phyloP scores from a whole-genome alignment of 2,329 filamentous ascomycete genomes.

The Aspergillus candidus region DNA sequence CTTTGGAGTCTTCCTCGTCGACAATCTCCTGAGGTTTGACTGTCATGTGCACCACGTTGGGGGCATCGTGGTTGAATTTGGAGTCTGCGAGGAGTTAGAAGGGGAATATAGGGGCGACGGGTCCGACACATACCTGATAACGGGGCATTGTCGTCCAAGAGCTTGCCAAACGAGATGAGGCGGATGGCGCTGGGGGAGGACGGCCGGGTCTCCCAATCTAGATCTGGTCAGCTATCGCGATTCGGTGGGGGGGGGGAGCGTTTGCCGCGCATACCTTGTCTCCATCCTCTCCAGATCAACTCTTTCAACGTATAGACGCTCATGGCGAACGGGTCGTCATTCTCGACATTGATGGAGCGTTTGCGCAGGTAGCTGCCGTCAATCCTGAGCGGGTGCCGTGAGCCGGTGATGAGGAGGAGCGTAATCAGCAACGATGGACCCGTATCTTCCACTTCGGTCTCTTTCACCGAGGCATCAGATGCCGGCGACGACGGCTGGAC shows the following conservation, averaged over 20 bases:
- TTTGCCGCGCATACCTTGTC: slow-evolving; percentile 51
- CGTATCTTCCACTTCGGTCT: slow-evolving; percentile 25
- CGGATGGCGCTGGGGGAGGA: slow-evolving; percentile 83
- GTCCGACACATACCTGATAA: slow-evolving; percentile 62
- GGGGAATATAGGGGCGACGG: background rate
- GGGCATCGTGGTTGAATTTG: slow-evolving; percentile 64
- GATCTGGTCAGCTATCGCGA: background rate
- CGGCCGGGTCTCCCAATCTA: slow-evolving; percentile 80
- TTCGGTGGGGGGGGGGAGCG: background rate
- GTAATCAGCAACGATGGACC: slow-evolving; percentile 56
- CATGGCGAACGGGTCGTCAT: slow-evolving; percentile 77
- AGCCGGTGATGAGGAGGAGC: slow-evolving; percentile 72
- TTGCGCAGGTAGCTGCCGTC: slow-evolving; percentile 80
- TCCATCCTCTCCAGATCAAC: slow-evolving; percentile 87
- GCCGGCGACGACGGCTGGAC: slow-evolving; percentile 18
- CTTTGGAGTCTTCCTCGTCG: slow-evolving; percentile 71
- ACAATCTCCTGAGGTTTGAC: slow-evolving; percentile 78
- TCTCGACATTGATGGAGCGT: slow-evolving; percentile 70
- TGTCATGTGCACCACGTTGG: slow-evolving; percentile 93
- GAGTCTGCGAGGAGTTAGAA: slow-evolving; percentile 54
- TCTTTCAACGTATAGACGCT: slow-evolving; percentile 93
- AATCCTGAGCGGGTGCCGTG: slow-evolving; percentile 82
- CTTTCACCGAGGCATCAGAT: slow-evolving; percentile 29
- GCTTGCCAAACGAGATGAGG: slow-evolving; percentile 83
- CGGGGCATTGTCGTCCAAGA: slow-evolving; percentile 81